Evolutionary conservation across 257 asterid genomes (phyloP), one percentile per base, ranked within the genome.

Genomic region (Paraleonurus japonicus): DNA sequence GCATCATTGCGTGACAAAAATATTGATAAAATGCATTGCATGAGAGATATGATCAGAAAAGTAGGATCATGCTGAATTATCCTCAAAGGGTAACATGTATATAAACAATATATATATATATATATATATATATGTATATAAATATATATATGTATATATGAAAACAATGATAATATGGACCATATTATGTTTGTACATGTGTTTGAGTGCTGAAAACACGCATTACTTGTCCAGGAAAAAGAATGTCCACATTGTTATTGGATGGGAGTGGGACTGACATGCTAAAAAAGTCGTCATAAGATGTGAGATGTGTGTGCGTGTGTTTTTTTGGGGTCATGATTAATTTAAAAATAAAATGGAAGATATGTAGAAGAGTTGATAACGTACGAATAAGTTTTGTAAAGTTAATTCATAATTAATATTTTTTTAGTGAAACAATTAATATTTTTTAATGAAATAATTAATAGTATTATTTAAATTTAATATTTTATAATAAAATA

Each of bases 181-280:
- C 76, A 77, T 64, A 41, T 66, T 72, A 5, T 22, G 53, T 60
- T 7, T 33, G 61, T 13, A 53, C 69, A 58, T 75, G 73, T 73
- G 85, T 69, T 62, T 73, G 73, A 83, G 92, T 87, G 95, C 87
- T 79, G 61, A 75, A 79, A 81, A 91, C 90, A 85, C 89, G 93
- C 82, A 48, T 67, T 78, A 12, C 66, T 65, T 72, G 81, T 61
- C 75, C 53, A 67, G 63, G 39, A 73, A 75, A 70, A 65, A n/a
- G 71, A 81, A 84, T 41, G 83, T 60, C 81, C 88, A 79, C 81
- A 77, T 11, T 88, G 80, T 58, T 59, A 67, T 61, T 61, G 41
- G 41, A 15, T 59, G 26, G 39, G 27, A 33, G 26, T 61, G 66
- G 65, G 50, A 30, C 33, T 58, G 50, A 10, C 70, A 65, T 65